Base-by-base conservation (phyloP, 176 grass and related monocot genomes). In the Cocos nucifera region DNA sequence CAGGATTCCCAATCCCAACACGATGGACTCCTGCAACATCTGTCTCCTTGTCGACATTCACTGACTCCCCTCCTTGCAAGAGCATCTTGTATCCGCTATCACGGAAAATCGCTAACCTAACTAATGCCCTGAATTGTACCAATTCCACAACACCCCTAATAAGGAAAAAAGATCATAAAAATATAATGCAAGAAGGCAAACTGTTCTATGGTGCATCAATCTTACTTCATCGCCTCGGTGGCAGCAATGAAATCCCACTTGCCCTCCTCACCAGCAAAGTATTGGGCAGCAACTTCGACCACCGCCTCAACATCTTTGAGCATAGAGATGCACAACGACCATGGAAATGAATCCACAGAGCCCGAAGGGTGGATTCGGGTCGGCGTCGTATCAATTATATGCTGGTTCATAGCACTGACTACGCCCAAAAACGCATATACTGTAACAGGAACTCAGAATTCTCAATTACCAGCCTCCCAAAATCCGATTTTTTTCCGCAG, bases 361-460 rank as follows among this genome's bases (percentile, higher is more conserved):
- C 51, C 62, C 61, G 57, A 58, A 69, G 66, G 17, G 22, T 75
- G 66, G 39, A 28, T 15, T 58, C 73, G 56, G 1, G 57, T 63
- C 7, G 93, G 87, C 20, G 57, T 24, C 1, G 79, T 73, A 14
- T 98, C 93, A 39, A 92, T 87, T 85, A 98, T 92, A 73, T 98
- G 84, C 73, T 92, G 87, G 70, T 98, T 98, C 59, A 92, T 75
- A 66, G 93, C 79, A 75, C 87, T 86, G 53, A 98, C 26, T 54
- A 91, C 73, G 65, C 93, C 93, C 84, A 98, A 75, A 64, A 98
- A 57, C 61, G 93, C 81, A 80, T 98, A 98, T 49, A 98, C 93
- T 98, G 81, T 71, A 75, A 23, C 39, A 44, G 16, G 48, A 73
- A 63, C 10, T 32, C 26, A 6, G 17, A 22, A 56, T 22, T 15